Evolutionary conservation across 805 yeast genomes (phyloP).

Genomic region (Kazachstania psychrophila): DNA sequence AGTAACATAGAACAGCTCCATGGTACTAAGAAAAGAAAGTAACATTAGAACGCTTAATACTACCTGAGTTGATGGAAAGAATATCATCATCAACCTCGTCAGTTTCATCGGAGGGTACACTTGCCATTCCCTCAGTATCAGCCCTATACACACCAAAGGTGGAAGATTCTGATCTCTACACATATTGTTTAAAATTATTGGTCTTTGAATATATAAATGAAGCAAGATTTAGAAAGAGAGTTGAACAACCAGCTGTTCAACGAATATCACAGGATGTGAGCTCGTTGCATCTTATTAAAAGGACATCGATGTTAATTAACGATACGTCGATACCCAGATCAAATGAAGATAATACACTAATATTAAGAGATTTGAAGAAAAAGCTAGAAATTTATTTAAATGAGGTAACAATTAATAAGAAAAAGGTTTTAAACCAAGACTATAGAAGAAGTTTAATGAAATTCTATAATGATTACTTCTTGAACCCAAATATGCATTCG

Average conservation of each 20-base stretch:
- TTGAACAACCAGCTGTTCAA: neutral
- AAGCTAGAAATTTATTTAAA: conserved; percentile 36
- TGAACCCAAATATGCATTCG: conserved; percentile 33
- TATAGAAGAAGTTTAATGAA: conserved; percentile 50
- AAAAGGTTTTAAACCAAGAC: conserved; percentile 33
- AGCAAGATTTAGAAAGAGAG: conserved; percentile 45
- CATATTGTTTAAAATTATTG: conserved; percentile 44
- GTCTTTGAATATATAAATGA: conserved; percentile 54
- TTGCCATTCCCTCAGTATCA: neutral
- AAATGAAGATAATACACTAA: neutral
- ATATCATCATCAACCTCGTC: conserved; percentile 10
- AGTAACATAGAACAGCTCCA: no score
- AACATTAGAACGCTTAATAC: no score
- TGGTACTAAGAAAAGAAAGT: no score
- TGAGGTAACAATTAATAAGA: conserved; percentile 39
- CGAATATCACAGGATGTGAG: neutral
- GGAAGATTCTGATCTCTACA: conserved; percentile 33
- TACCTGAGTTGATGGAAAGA: conserved; percentile 14
- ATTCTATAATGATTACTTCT: conserved; percentile 47
- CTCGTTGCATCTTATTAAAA: conserved; percentile 1
- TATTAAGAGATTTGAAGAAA: neutral
- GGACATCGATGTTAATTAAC: neutral
- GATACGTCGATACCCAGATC: neutral
- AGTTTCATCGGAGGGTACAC: conserved; percentile 1
- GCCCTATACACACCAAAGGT: conserved; percentile 5